A percentile compares a stretch with the other conserved stretches of the same genome.
Conservation (phyloP, 768 basidiomycete species). For the Royoungia palumana region DNA sequence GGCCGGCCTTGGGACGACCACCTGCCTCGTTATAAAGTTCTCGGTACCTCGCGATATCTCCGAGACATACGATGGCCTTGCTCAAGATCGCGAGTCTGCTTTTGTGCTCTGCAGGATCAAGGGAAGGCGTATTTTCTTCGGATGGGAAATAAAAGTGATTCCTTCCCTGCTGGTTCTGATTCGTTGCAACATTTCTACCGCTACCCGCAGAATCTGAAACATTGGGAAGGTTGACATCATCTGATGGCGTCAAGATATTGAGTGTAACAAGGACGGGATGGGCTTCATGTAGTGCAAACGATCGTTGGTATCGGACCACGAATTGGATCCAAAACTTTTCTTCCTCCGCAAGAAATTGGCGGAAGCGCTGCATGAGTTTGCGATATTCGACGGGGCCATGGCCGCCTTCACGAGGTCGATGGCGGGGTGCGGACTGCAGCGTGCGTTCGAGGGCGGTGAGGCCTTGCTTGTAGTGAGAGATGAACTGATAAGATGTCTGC, state of each 20-base stretch:
- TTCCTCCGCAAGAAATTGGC: slow-evolving; percentile 85
- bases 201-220: slow-evolving; percentile 15
- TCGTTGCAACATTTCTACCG: slow-evolving; percentile 18
- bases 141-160: slow-evolving; percentile 65
- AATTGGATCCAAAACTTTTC: slow-evolving; percentile 90
- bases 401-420: slow-evolving; percentile 37
- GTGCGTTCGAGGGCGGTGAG: slow-evolving; percentile 64
- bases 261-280: slow-evolving; percentile 54
- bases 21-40: slow-evolving; percentile 82
- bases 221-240: slow-evolving; percentile 32
- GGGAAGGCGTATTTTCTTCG: slow-evolving; percentile 45
- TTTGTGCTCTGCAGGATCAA: slow-evolving; percentile 38
- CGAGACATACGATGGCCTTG: slow-evolving; percentile 88
- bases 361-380: slow-evolving; percentile 83
- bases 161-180: slow-evolving; percentile 37
- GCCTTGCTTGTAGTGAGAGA: slow-evolving; percentile 75
- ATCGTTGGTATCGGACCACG: slow-evolving; percentile 67
- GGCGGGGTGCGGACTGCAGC: slow-evolving; percentile 41
- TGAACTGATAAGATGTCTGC: slow-evolving; percentile 86
- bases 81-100: slow-evolving; percentile 71
- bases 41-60: slow-evolving; percentile 91
- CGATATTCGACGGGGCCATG: slow-evolving; percentile 77
- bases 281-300: slow-evolving; percentile 68
- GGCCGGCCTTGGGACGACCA: slow-evolving; percentile 62
- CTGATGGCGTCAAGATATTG: slow-evolving; percentile 45